Percentiles rank a stretch among this genome's conserved stretches.
These are phyloP conservation scores for Aristolochia fimbriata DNA, from an alignment of 164 flowering plant genomes.

Conservation along the genomic window DNA sequence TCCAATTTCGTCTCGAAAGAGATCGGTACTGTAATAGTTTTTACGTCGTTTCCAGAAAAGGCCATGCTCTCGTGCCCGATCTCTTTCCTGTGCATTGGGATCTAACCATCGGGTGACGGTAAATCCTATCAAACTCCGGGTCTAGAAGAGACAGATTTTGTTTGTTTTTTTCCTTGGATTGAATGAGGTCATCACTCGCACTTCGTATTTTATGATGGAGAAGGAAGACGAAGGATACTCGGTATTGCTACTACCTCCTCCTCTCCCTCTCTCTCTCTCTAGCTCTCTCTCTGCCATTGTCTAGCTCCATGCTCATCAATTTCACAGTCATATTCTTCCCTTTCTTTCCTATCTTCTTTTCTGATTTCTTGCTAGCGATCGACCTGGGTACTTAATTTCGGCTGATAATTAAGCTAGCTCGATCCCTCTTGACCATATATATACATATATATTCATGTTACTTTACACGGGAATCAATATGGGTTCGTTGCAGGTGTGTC, in stretches of 20 bases:
- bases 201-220: conserved; percentile 33
- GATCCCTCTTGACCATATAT: too few relatives aligned
- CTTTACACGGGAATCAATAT: conserved; percentile 12
- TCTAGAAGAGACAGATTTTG: not conserved
- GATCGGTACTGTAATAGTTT: too few relatives aligned
- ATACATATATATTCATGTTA: not conserved
- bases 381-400: too few relatives aligned
- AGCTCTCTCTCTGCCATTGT: not conserved
- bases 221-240: conserved; percentile 48
- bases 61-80: too few relatives aligned
- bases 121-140: not conserved
- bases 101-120: not conserved
- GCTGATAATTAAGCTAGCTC: too few relatives aligned
- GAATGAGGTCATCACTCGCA: not conserved
- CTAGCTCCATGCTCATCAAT: too few relatives aligned
- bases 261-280: too few relatives aligned
- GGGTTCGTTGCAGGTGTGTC: conserved; percentile 5
- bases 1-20: too few relatives aligned
- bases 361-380: too few relatives aligned
- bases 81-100: not conserved
- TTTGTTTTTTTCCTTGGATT: not conserved
- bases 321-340: not conserved
- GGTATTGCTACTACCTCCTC: conserved; percentile 28
- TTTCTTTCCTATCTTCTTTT: conserved; percentile 2
- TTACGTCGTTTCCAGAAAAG: too few relatives aligned